Percentiles rank a stretch among this genome's conserved stretches.
Evolutionary conservation across 1,284 basidiomycete genomes (phyloP).

Genomic region (Leccinum griseonigrum): DNA sequence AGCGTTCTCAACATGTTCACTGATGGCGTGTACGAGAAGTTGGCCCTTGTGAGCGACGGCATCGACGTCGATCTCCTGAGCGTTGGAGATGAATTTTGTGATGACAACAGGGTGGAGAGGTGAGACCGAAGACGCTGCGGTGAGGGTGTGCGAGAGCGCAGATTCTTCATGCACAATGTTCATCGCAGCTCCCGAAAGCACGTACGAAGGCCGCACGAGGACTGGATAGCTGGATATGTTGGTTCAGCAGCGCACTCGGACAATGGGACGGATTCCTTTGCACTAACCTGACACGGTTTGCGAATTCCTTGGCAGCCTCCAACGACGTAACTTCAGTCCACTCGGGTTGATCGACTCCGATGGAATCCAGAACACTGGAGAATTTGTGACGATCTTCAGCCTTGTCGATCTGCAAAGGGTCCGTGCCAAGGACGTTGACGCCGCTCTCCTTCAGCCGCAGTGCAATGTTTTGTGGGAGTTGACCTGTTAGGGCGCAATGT

Average conservation of each 20-base stretch:
- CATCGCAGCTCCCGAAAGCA: slow-evolving; percentile 98
- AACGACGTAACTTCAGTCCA: slow-evolving; percentile 93
- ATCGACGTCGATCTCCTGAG: slow-evolving; percentile 98
- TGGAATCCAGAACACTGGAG: slow-evolving; percentile 91
- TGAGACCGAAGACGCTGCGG: slow-evolving; percentile 93
- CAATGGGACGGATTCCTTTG: not conserved
- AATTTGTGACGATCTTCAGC: slow-evolving; percentile 99
- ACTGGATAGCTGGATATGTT: slow-evolving; percentile 75
- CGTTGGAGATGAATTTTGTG: slow-evolving; percentile 97
- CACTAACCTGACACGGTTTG: slow-evolving; percentile 72
- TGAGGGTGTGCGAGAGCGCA: slow-evolving; percentile 87
- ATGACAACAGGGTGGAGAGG: slow-evolving; percentile 97
- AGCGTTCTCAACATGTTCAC: slow-evolving; percentile 98
- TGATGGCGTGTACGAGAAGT: slow-evolving; percentile 94
- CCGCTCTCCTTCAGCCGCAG: slow-evolving; percentile 89
- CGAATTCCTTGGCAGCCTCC: slow-evolving; percentile 90
- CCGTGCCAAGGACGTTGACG: slow-evolving; percentile 95
- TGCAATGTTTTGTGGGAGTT: slow-evolving; percentile 98
- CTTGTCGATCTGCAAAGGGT: slow-evolving; percentile 93
- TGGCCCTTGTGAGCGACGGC: slow-evolving; percentile 94
- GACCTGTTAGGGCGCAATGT: slow-evolving; percentile 49
- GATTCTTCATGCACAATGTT: slow-evolving; percentile 96
- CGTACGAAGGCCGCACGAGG: slow-evolving; percentile 95
- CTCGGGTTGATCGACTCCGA: slow-evolving; percentile 96
- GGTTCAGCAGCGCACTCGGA: slow-evolving; percentile 15